Percentiles rank a stretch among this genome's conserved stretches.
phyloP scores from a whole-genome alignment of 2,329 filamentous ascomycete species.

The Clarireedia paspali region DNA sequence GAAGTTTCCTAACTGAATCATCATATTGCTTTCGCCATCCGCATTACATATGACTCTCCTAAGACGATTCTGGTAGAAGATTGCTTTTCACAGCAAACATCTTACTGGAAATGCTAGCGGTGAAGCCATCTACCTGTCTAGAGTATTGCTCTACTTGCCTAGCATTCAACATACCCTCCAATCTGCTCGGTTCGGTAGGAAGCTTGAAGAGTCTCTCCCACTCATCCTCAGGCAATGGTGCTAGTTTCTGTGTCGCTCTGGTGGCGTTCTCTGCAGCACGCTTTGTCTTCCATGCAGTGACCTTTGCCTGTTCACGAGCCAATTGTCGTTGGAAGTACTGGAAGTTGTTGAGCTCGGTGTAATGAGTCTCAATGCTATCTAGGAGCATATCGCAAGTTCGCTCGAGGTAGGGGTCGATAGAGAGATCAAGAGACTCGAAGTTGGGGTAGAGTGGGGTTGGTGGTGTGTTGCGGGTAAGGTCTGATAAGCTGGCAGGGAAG shows the following conservation, averaged over 20 bases:
- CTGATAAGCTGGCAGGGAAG: conserved; percentile 70
- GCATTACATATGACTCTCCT: conserved; percentile 8
- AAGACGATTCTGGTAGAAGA: conserved; percentile 41
- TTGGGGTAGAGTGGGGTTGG: conserved; percentile 71
- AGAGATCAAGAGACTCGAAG: conserved; percentile 77
- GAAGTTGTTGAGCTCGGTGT: conserved; percentile 98
- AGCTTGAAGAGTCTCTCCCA: conserved; percentile 98
- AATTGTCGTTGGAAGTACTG: conserved; percentile 94
- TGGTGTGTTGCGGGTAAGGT: conserved; percentile 61
- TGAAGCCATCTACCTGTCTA: conserved; percentile 93
- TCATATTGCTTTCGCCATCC: not conserved
- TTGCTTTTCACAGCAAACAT: conserved; percentile 91
- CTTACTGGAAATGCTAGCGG: conserved; percentile 84
- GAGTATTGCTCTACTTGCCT: conserved; percentile 97
- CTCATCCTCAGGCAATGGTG: conserved; percentile 87
- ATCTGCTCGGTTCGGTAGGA: conserved; percentile 82
- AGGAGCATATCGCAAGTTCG: conserved; percentile 95
- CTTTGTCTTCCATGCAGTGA: conserved; percentile 93
- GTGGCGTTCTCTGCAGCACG: conserved; percentile 91
- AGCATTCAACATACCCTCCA: conserved; percentile 47
- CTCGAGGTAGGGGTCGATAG: conserved; percentile 95
- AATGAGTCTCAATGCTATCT: conserved; percentile 94
- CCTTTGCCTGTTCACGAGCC: conserved; percentile 91
- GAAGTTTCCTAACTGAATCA: conserved; percentile 1
- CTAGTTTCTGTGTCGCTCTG: conserved; percentile 78